Evolutionary conservation across 495 filamentous ascomycete species (phyloP), one percentile per base, ranked within the genome.

Genomic region (Parachaetomium inaequale): DNA sequence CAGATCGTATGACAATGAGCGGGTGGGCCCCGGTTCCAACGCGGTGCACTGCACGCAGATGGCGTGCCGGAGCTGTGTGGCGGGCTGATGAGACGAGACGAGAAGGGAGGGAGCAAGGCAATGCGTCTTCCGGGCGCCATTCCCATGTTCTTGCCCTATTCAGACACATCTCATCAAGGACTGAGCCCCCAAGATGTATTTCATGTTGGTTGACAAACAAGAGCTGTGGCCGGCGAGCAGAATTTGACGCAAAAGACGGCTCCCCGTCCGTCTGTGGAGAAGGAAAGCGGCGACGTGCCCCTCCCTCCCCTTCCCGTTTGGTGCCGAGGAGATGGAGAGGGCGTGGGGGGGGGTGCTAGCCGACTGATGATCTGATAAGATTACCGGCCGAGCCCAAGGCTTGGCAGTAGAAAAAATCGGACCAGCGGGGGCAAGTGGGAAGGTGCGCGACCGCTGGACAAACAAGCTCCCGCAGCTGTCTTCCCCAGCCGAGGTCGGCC

Each of bases 361-460:
- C 70, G 75, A 75, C 75, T 76, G 75, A 78, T 78, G 71, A 79
- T 79, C 77, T 74, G 76, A 79, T 79, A 78, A 78, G 76, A 79
- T 79, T 59, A 55, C 36, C 46, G 28, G 6, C 17, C 23, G 38
- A 31, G 23, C 7, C 23, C 4, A 36, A n/a, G 19, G 3, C 70
- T 72, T 72, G 70, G 70, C 68, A 59, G 31, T 54, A 29, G 68
- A 45, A 59, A 65, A 63, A 59, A 55, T 65, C 63, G 63, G 53
- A 63, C 51, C 54, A 66, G 17, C 46, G 47, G 59, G 40, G 31
- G 0, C 19, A 46, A 23, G 26, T 4, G 15, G 29, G 15, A 11
- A 40, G 8, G 34, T 11, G 2, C 14, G 34, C 8, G 14, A 12
- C 14, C 14, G 8, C 34, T 36, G 34, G 34, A 12, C 34, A 36